Percentiles rank a stretch among this genome's conserved stretches.
These are phyloP conservation scores for Starmerella davenportii DNA, from an alignment of 805 yeast species.

Conservation along the genomic window DNA sequence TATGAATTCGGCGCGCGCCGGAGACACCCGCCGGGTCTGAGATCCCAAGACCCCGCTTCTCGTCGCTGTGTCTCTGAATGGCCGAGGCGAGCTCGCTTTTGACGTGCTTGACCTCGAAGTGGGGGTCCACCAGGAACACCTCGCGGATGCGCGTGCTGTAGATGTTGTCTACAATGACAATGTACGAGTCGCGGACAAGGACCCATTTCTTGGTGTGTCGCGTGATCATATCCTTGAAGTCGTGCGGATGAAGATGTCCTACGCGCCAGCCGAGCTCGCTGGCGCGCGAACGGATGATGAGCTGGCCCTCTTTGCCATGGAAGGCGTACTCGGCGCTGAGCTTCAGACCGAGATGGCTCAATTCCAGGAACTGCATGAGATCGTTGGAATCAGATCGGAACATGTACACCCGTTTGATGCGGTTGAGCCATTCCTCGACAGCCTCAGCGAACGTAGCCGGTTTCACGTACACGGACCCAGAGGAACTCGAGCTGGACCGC, in stretches of 20 bases:
- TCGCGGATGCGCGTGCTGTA: conserved; percentile 78
- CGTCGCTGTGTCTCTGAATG: not conserved
- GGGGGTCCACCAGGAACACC: conserved; percentile 71
- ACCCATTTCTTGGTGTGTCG: conserved; percentile 91
- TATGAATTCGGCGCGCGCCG: too few relatives aligned
- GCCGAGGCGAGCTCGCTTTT: conserved; percentile 8
- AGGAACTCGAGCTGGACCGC: too few relatives aligned
- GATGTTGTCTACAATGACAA: conserved; percentile 71
- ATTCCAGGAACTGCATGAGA: conserved; percentile 70
- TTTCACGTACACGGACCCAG: not conserved
- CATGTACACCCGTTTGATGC: conserved; percentile 39
- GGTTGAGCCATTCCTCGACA: conserved; percentile 51
- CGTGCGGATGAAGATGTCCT: conserved; percentile 65
- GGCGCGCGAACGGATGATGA: conserved; percentile 67
- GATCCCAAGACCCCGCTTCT: not conserved
- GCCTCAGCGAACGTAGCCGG: conserved; percentile 13
- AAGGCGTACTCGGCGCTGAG: conserved; percentile 65
- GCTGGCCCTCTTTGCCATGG: conserved; percentile 76
- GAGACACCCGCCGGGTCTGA: not conserved
- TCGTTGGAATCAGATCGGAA: conserved; percentile 68
- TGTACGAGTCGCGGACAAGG: conserved; percentile 63
- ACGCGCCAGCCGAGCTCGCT: conserved; percentile 91
- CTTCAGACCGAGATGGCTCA: conserved; percentile 73
- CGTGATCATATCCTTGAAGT: conserved; percentile 67
- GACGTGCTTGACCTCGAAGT: conserved; percentile 34